These are phyloP conservation scores for Metarhizium humberi DNA, from an alignment of 2,329 filamentous ascomycete genomes.

Conservation along the genomic window DNA sequence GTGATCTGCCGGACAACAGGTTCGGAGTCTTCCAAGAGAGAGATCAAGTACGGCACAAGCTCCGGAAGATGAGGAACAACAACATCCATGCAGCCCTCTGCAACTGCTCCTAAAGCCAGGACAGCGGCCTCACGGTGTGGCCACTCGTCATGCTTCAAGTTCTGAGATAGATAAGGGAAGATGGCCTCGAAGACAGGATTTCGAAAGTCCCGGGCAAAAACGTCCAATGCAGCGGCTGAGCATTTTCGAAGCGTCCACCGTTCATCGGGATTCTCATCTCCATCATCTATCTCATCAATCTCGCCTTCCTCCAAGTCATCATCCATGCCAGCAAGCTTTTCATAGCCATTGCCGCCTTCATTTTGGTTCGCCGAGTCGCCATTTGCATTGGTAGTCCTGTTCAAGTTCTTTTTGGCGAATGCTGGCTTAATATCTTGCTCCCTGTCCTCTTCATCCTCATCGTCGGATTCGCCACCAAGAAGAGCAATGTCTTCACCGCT, in stretches of 20 bases:
- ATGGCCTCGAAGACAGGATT: conserved; percentile 84
- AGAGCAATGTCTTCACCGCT: conserved; percentile 85
- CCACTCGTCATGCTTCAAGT: conserved; percentile 84
- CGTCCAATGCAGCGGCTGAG: conserved; percentile 88
- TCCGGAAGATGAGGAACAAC: conserved; percentile 87
- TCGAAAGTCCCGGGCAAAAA: conserved; percentile 86
- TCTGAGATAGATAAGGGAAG: conserved; percentile 83
- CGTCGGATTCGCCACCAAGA: conserved; percentile 74
- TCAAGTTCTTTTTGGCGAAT: conserved; percentile 65
- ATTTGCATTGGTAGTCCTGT: conserved; percentile 50
- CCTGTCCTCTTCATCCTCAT: conserved; percentile 86
- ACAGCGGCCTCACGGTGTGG: conserved; percentile 89
- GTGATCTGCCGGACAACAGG: conserved; percentile 94
- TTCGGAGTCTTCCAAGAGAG: conserved; percentile 73
- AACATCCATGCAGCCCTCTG: conserved; percentile 85
- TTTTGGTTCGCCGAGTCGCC: conserved; percentile 17
- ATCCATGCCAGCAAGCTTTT: conserved; percentile 50
- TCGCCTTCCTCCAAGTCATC: conserved; percentile 84
- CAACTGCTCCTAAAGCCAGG: conserved; percentile 85
- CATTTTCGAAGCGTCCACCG: conserved; percentile 95
- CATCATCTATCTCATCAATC: conserved; percentile 65
- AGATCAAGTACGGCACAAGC: conserved; percentile 82
- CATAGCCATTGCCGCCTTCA: conserved; percentile 32
- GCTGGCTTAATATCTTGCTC: conserved; percentile 85
- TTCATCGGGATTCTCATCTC: conserved; percentile 82